Percentiles rank a stretch among this genome's conserved stretches.
Conservation (phyloP, 2,329 filamentous ascomycete genomes). For the Botryotinia globosa region DNA sequence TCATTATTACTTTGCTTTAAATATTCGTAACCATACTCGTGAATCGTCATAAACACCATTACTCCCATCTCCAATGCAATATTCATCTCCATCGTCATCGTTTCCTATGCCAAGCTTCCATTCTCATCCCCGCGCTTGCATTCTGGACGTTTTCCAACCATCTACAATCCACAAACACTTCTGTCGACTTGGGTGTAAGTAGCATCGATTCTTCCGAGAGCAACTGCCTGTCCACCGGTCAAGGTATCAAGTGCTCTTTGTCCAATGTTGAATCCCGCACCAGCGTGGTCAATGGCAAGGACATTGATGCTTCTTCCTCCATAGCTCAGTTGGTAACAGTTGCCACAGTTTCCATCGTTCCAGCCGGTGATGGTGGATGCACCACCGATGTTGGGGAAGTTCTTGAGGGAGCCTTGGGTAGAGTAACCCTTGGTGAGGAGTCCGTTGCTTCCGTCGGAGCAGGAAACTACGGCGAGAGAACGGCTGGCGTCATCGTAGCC, state of each 20-base stretch:
- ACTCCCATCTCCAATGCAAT: background rate
- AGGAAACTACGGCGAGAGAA: slow-evolving; percentile 57
- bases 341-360: slow-evolving; percentile 55
- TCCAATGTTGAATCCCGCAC: slow-evolving; percentile 55
- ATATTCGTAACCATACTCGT: background rate
- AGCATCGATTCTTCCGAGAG: slow-evolving; percentile 54
- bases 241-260: slow-evolving; percentile 54
- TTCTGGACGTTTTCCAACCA: background rate
- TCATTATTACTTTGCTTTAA: background rate
- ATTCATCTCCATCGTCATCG: background rate
- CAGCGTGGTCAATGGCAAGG: slow-evolving; percentile 54
- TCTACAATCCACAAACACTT: slow-evolving; percentile 44
- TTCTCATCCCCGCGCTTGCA: background rate
- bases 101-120: background rate
- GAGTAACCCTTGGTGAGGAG: slow-evolving; percentile 55
- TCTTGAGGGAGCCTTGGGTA: slow-evolving; percentile 50
- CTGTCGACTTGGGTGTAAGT: slow-evolving; percentile 44
- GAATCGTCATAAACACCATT: background rate
- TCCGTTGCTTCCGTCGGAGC: slow-evolving; percentile 67
- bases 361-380: slow-evolving; percentile 51
- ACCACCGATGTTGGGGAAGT: slow-evolving; percentile 57
- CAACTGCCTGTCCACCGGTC: slow-evolving; percentile 49
- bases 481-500: slow-evolving; percentile 63
- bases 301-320: slow-evolving; percentile 52
- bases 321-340: slow-evolving; percentile 56